Evolutionary conservation across 164 flowering plant species (phyloP).

Genomic region (Annona cherimola): DNA sequence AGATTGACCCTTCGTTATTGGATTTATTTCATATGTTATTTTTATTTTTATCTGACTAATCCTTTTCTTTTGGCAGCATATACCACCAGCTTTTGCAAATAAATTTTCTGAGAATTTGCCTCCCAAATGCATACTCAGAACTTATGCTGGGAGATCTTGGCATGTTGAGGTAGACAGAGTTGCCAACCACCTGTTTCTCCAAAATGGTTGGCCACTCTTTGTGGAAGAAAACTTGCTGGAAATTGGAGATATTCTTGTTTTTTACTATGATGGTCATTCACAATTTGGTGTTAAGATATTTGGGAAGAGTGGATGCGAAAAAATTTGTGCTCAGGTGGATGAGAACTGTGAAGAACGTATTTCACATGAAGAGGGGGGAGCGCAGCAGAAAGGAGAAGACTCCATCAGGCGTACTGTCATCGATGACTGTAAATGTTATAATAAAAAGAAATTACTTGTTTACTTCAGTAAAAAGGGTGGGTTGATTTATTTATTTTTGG

Average conservation of each 20-base stretch:
- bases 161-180: conserved; percentile 12
- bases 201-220: conserved; percentile 24
- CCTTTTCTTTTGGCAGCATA: conserved; percentile 15
- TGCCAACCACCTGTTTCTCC: conserved; percentile 11
- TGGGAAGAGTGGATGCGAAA: conserved; percentile 24
- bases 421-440: not conserved
- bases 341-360: not conserved
- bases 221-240: conserved; percentile 11
- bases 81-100: conserved; percentile 26
- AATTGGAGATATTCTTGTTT: conserved; percentile 24
- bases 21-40: not conserved
- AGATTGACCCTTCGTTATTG: not conserved
- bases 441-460: not conserved
- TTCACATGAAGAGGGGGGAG: not conserved
- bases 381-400: not conserved
- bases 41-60: not conserved
- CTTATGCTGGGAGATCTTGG: conserved; percentile 17
- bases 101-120: conserved; percentile 9
- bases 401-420: not conserved
- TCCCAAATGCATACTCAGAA: conserved; percentile 15
- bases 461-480: not conserved
- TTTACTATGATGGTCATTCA: conserved; percentile 14
- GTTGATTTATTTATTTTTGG: conserved; percentile 4
- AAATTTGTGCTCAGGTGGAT: not conserved
- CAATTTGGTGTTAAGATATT: conserved; percentile 19